These are phyloP conservation scores for Allium sativum DNA, from an alignment of 106 monocot species.

Conservation along the genomic window DNA sequence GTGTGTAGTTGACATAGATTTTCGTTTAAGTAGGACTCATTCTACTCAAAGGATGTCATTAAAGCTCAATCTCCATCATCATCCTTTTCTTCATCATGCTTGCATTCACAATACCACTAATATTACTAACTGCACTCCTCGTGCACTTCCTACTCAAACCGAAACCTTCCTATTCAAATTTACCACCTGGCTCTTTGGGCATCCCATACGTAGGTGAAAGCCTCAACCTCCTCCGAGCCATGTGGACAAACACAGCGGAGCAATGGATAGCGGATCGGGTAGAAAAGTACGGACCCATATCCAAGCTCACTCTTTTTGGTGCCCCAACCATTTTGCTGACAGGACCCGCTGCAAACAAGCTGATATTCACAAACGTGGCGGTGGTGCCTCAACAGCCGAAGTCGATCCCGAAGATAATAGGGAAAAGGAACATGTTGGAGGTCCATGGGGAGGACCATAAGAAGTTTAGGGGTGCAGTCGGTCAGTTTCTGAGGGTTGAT, in stretches of 20 bases:
- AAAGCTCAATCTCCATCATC: too few species aligned
- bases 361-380: constrained; percentile 14
- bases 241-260: constrained; percentile 15
- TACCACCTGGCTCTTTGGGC: constrained; percentile 26
- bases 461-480: constrained; percentile 19
- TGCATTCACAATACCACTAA: too few species aligned
- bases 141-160: too few species aligned
- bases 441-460: constrained; percentile 18
- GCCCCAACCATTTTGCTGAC: constrained; percentile 13
- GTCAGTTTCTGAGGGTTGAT: constrained; percentile 24
- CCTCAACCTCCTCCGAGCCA: constrained; percentile 18
- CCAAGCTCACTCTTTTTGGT: constrained; percentile 24
- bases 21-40: too few species aligned
- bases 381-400: constrained; percentile 3
- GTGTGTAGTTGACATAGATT: too few species aligned
- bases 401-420: constrained; percentile 12
- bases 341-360: constrained; percentile 25
- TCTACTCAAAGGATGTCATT: too few species aligned
- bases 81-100: too few species aligned
- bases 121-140: too few species aligned
- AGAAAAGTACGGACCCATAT: constrained; percentile 19
- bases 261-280: constrained; percentile 13
- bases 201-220: constrained; percentile 27
- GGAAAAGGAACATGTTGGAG: constrained; percentile 20
- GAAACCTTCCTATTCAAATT: background rate